Conservation (phyloP, 2,329 filamentous ascomycete genomes). For the Talaromyces sp. region DNA sequence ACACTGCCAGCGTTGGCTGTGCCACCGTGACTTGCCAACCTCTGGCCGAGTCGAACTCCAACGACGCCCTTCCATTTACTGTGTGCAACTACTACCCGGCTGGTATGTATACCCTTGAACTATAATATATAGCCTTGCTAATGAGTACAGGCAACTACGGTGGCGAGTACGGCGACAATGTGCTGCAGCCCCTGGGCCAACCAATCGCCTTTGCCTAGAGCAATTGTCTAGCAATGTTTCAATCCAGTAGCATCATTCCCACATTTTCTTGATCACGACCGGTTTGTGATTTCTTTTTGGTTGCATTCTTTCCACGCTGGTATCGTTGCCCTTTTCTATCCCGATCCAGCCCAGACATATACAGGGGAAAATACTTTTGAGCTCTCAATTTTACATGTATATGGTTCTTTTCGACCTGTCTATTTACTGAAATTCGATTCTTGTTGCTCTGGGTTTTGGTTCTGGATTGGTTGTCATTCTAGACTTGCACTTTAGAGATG, state of each 20-base stretch:
- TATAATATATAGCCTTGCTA: slow-evolving; percentile 13
- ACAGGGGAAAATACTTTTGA: background rate
- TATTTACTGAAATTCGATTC: background rate
- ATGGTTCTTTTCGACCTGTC: background rate
- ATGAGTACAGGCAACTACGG: slow-evolving; percentile 48
- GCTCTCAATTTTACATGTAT: background rate
- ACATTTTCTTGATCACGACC: background rate
- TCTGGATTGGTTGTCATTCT: background rate
- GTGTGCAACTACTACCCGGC: slow-evolving; percentile 81
- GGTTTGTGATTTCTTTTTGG: background rate
- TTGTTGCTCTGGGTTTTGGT: background rate
- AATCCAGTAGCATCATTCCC: background rate
- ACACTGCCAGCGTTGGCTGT: slow-evolving; percentile 58
- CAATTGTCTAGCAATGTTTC: background rate
- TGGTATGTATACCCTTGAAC: slow-evolving; percentile 48
- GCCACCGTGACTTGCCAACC: slow-evolving; percentile 42
- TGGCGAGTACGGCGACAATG: slow-evolving; percentile 49
- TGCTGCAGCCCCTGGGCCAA: slow-evolving; percentile 38
- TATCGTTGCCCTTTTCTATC: background rate
- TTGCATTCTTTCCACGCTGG: background rate
- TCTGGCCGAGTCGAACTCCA: slow-evolving; percentile 37
- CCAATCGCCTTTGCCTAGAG: slow-evolving; percentile 11
- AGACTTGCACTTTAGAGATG: background rate
- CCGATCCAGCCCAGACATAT: background rate
- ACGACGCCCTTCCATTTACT: slow-evolving; percentile 58